Evolutionary conservation across 1,284 basidiomycete genomes (phyloP).

Genomic region (Moesziomyces parantarcticus): DNA sequence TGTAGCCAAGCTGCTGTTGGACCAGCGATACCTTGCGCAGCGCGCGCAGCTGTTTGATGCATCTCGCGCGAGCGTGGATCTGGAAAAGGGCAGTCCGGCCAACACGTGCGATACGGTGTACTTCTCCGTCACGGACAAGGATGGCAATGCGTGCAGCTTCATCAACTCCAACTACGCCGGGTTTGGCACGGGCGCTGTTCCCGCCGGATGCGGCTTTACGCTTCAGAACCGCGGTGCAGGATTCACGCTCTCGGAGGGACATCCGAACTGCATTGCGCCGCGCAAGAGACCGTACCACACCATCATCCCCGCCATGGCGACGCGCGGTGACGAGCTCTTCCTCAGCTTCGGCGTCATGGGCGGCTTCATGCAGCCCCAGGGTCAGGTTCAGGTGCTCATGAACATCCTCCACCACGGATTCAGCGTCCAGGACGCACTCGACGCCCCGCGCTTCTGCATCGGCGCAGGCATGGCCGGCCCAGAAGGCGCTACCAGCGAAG

Average conservation of each 20-base stretch:
- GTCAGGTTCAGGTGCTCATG: constrained; percentile 91
- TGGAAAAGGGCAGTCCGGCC: constrained; percentile 81
- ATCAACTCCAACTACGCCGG: constrained; percentile 85
- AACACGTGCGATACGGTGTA: constrained; percentile 92
- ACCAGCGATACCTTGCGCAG: constrained; percentile 80
- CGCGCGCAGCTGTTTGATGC: constrained; percentile 85
- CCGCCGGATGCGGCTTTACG: constrained; percentile 92
- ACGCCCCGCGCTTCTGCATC: constrained; percentile 97
- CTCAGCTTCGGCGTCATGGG: constrained; percentile 89
- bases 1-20: constrained; percentile 70
- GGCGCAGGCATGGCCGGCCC: constrained; percentile 80
- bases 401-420: constrained; percentile 85
- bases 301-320: constrained; percentile 91
- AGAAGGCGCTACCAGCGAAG: constrained; percentile 77
- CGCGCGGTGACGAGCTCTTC: constrained; percentile 83
- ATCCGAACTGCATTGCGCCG: constrained; percentile 76
- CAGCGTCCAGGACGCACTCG: constrained; percentile 75
- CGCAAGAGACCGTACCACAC: constrained; percentile 94
- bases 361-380: constrained; percentile 93
- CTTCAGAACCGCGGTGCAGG: constrained; percentile 91
- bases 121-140: constrained; percentile 77
- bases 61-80: constrained; percentile 74
- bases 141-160: constrained; percentile 93
- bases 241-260: constrained; percentile 81
- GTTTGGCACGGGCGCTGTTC: constrained; percentile 77